Base-by-base conservation (phyloP, 768 basidiomycete species). In the Hydnum rufescens region DNA sequence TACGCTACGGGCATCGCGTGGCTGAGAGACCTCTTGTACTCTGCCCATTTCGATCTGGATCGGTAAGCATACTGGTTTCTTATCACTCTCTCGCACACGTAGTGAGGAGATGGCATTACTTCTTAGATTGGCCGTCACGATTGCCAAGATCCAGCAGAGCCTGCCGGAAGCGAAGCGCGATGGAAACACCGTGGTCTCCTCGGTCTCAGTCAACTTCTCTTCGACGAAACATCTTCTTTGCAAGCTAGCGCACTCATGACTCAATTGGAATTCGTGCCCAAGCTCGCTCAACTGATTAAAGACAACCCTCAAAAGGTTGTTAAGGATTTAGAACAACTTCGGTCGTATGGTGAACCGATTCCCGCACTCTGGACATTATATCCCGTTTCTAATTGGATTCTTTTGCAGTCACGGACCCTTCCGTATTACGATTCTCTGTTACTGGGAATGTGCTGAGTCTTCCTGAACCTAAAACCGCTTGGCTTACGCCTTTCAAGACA, bases 141-240 rank as follows among this genome's bases (percentile, higher is more conserved):
- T 85, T 44, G 87, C 89, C 16, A 96, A 95, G 65, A 75, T 87
- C 23, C 78, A 83, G 42, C 93, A 96, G 63, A 79, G 78, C 19
- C 70, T 99, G 30, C 93, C 95, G 2, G 82, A 89, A 62, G 68
- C 85, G 59, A 97, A 96, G 70, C 76, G 95, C 34, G 82, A 87
- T 61, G 93, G 90, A 8, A 76, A 68, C 60, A 80, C 75, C 28
- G 83, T 97, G 6, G 69, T 89, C 44, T 71, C 72, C 5, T 81
- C 88, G 4, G 67, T 88, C 29, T 79, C 66, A 67, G 74, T 18
- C 73, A 78, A 54, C 61, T 86, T 26, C 60, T 88, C 25, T 83
- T 75, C 60, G 73, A 75, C 57, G 73, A 79, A 58, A 71, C 69
- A 47, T 87, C 84, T 3, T 82, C 82, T 5, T 75, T 76, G 8